A percentile compares a stretch with the other conserved stretches of the same genome.
phyloP scores from a whole-genome alignment of 805 yeast genomes.

The Lachancea nothofagi region DNA sequence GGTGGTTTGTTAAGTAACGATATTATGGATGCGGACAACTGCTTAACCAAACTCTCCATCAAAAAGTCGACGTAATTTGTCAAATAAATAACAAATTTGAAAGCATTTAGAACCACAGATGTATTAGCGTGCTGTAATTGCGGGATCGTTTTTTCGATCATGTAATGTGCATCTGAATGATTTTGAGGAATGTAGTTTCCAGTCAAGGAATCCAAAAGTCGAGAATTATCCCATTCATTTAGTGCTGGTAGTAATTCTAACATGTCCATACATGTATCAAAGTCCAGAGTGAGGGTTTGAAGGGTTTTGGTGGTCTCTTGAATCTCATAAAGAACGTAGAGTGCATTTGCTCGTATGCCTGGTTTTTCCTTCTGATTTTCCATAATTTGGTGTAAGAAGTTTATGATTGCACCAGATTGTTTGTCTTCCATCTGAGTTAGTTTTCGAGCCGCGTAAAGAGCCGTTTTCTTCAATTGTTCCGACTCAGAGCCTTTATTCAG shows the following conservation, averaged over 20 bases:
- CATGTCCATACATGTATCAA: slow-evolving; percentile 35
- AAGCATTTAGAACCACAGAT: slow-evolving; percentile 71
- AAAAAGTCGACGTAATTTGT: slow-evolving; percentile 62
- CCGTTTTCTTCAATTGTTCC: slow-evolving; percentile 52
- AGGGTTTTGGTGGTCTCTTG: slow-evolving; percentile 42
- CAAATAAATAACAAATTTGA: slow-evolving; percentile 65
- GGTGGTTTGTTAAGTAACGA: slow-evolving; percentile 68
- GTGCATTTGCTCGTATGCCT: slow-evolving; percentile 62
- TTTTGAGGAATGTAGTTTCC: slow-evolving; percentile 65
- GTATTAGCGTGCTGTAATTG: slow-evolving; percentile 75
- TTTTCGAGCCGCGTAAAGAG: slow-evolving; percentile 64
- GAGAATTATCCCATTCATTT: slow-evolving; percentile 71
- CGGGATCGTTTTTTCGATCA: slow-evolving; percentile 64
- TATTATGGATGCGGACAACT: slow-evolving; percentile 63
- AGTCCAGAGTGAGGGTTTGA: slow-evolving; percentile 35
- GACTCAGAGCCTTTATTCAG: slow-evolving; percentile 40
- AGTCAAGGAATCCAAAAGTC: slow-evolving; percentile 55
- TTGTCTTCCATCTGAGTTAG: slow-evolving; percentile 51
- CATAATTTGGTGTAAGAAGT: slow-evolving; percentile 22
- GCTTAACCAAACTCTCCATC: slow-evolving; percentile 50
- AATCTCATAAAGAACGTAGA: slow-evolving; percentile 60
- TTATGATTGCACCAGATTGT: slow-evolving; percentile 44
- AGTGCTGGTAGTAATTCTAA: slow-evolving; percentile 32
- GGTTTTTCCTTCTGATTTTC: slow-evolving; percentile 48
- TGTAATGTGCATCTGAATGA: slow-evolving; percentile 54